Conservation (phyloP, 1,284 basidiomycete species). For the Boletus smithii region DNA sequence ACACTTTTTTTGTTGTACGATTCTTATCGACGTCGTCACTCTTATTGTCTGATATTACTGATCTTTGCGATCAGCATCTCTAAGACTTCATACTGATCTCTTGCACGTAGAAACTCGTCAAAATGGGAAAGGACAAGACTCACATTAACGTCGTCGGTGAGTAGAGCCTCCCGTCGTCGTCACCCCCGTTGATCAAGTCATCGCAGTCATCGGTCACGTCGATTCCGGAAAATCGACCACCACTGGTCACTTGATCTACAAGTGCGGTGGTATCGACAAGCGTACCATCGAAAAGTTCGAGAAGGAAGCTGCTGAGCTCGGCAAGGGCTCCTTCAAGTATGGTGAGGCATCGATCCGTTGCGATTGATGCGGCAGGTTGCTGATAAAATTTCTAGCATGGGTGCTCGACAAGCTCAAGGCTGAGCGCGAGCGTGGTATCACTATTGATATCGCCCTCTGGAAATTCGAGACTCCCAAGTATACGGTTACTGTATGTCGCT, state of each 20-base stretch:
- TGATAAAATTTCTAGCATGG: slow-evolving; percentile 66
- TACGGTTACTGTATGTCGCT: slow-evolving; percentile 73
- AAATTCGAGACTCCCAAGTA: slow-evolving; percentile 98
- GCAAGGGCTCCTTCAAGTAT: slow-evolving; percentile 99
- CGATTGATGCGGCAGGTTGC: slow-evolving; percentile 20
- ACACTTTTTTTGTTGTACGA: not conserved
- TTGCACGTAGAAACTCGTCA: slow-evolving; percentile 45
- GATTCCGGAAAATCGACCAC: slow-evolving; percentile 99
- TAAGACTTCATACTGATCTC: slow-evolving; percentile 27
- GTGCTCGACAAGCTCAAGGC: slow-evolving; percentile 99
- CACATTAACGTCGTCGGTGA: slow-evolving; percentile 91
- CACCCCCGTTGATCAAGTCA: slow-evolving; percentile 27
- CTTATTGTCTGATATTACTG: slow-evolving; percentile 20
- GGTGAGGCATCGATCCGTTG: slow-evolving; percentile 49
- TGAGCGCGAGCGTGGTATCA: slow-evolving; percentile 99
- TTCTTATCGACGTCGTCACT: slow-evolving; percentile 13
- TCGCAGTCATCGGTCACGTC: slow-evolving; percentile 93
- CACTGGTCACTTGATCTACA: slow-evolving; percentile 99
- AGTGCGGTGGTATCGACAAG: slow-evolving; percentile 99
- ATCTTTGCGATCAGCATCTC: slow-evolving; percentile 30
- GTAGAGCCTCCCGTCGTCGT: slow-evolving; percentile 33
- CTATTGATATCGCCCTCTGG: slow-evolving; percentile 99
- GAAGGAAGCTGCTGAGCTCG: slow-evolving; percentile 99
- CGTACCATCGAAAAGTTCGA: slow-evolving; percentile 99
- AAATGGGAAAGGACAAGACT: slow-evolving; percentile 88